Base-by-base conservation (phyloP, 305 asterid genomes). In the Plantago coronopus region DNA sequence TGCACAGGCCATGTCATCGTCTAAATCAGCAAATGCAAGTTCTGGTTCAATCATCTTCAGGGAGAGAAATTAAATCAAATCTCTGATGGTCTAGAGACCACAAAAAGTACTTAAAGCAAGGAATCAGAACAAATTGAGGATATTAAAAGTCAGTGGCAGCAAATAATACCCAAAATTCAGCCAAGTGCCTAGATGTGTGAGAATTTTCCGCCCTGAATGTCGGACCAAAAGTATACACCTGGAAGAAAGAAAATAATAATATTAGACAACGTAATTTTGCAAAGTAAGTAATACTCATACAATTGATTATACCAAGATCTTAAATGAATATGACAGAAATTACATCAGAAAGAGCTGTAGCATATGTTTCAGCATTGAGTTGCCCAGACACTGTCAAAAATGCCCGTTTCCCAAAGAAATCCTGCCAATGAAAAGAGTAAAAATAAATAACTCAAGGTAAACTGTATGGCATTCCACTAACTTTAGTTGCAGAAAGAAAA, bases 1-100 rank as follows among this genome's bases (percentile, higher is more conserved):
- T 59, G 97, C 99, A 82, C 99, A 94, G 72, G 97, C 96, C 97
- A 89, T 89, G 86, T 94, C 97, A 77, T 94, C 99, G 49, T 84
- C 87, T 53, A 84, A 72, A 72, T 91, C 95, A 59, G 98, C 98
- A 78, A 88, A 88, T 61, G 98, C 98, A 62, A 91, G 94, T 71
- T 94, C 99, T 46, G 99, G 97, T 63, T 94, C 99, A 40, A 94
- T 94, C 99, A 94, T 94, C 99, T 60, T 68, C 59, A 50, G 54
- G 73, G 67, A 65, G 77, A 59, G 23, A 70, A 60, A 25, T 29
- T 66, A 54, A 55, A 62, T 68, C 55, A 62, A 31, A 38, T 42
- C 66, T 66, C 11, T 57, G 50, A 49, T 38, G 55, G 42, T 37
- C 42, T 54, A 42, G 59, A 57, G 62, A 72, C 54, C 58, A 57